Base-by-base conservation (phyloP, 1,139 yeast species). In the Lodderomyces theae region DNA sequence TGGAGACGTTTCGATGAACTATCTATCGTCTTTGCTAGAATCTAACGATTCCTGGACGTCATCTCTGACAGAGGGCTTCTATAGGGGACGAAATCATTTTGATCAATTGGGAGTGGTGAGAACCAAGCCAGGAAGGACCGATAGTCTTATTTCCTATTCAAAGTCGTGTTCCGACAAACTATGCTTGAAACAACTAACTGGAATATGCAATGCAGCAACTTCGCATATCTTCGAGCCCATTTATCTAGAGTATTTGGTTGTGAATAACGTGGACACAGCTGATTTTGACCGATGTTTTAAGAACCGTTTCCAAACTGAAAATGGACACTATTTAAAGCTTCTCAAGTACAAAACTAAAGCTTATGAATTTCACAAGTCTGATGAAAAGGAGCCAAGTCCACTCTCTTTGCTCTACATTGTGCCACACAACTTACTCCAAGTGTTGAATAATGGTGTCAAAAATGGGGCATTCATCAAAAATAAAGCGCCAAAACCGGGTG, bases 101-200 rank as follows among this genome's bases (percentile, higher is more conserved):
- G 66, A 64, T 18, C 54, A 61, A 23, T 59, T 72, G 1, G 96
- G 96, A 0, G 60, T 68, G 3, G 89, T 89, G 0, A 67, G 98
- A 47, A 90, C 97, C 0, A 90, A 90, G 55, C 98, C 97, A 0
- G 98, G 97, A 2, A 62, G 97, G 40, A 59, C 71, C 13, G 97
- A 90, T 56, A 83, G 96, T 2, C 69, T 75, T 2, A 48, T 80
- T 2, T 77, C 95, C 0, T 60, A 74, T 33, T 85, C 95, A 33
- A 90, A 89, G 56, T 86, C 96, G 0, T 90, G 97, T 57, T 80
- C 95, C 1, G 97, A 90, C 57, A 90, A 90, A 54, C 56, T 90
- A 22, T 74, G 87, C 32, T 45, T 82, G 38, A 72, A 74, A 42
- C 96, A 87, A 56, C 63, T 68, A 29, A 67, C 74, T 0, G 89